A percentile compares a stretch with the other conserved stretches of the same genome.
phyloP scores from a whole-genome alignment of 2,329 filamentous ascomycete genomes.

The Colletotrichum sp. region DNA sequence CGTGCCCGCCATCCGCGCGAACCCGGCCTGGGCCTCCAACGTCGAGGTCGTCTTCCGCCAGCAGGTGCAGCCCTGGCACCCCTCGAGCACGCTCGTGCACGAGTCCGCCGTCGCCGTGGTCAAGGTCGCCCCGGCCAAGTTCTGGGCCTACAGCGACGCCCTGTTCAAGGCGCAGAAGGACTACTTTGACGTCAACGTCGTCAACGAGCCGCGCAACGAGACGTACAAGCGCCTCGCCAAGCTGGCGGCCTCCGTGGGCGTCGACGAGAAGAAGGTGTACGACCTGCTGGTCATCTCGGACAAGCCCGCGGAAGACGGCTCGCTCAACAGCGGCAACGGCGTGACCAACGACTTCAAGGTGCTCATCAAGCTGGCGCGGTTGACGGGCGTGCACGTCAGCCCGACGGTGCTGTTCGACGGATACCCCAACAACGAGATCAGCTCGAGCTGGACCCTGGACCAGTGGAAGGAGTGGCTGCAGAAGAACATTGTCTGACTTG shows the following conservation, averaged over 20 bases:
- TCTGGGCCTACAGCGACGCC: slow-evolving; percentile 78
- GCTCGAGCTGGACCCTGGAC: slow-evolving; percentile 76
- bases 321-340: slow-evolving; percentile 78
- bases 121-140: slow-evolving; percentile 70
- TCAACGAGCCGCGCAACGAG: slow-evolving; percentile 82
- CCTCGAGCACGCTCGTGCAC: slow-evolving; percentile 79
- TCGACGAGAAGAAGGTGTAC: slow-evolving; percentile 75
- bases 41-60: slow-evolving; percentile 86
- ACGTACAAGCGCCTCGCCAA: slow-evolving; percentile 83
- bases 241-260: slow-evolving; percentile 71
- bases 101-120: slow-evolving; percentile 87
- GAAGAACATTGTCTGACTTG: slow-evolving; percentile 51
- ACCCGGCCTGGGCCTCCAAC: slow-evolving; percentile 59
- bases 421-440: slow-evolving; percentile 79
- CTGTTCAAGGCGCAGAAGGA: slow-evolving; percentile 71
- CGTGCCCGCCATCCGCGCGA: slow-evolving; percentile 66
- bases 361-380: slow-evolving; percentile 78
- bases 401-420: slow-evolving; percentile 91
- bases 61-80: slow-evolving; percentile 95
- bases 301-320: slow-evolving; percentile 69
- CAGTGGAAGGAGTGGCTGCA: slow-evolving; percentile 88
- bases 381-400: slow-evolving; percentile 87
- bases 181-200: slow-evolving; percentile 86
- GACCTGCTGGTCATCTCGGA: slow-evolving; percentile 71
- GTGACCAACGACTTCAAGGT: slow-evolving; percentile 88